phyloP scores from a whole-genome alignment of 768 basidiomycete genomes.

The Pisolithus sp. region DNA sequence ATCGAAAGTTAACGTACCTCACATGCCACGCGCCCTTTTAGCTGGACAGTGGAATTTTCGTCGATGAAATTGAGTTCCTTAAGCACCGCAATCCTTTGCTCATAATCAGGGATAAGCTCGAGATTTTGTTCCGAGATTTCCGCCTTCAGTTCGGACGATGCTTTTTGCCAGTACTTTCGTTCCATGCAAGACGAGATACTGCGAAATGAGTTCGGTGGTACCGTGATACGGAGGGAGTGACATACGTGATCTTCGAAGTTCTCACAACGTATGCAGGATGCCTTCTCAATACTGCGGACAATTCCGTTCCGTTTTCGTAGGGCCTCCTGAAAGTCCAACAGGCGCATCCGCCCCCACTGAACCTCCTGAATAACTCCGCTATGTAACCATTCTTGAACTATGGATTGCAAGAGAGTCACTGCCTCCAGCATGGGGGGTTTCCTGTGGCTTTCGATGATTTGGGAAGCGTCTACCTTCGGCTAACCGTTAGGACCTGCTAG shows the following conservation, averaged over 20 bases:
- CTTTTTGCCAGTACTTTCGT: constrained; percentile 68
- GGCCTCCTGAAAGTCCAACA: constrained; percentile 88
- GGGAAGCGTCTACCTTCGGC: constrained; percentile 59
- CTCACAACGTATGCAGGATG: constrained; percentile 52
- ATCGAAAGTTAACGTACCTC: constrained; percentile 49
- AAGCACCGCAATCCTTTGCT: constrained; percentile 86
- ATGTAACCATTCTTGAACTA: constrained; percentile 55
- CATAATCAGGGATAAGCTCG: constrained; percentile 94
- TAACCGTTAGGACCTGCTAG: neutral
- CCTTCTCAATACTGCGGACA: constrained; percentile 34
- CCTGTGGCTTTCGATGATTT: constrained; percentile 58
- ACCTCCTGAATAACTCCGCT: constrained; percentile 55
- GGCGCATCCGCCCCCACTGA: constrained; percentile 77
- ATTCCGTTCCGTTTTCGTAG: constrained; percentile 54
- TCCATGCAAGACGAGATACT: constrained; percentile 77
- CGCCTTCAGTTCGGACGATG: constrained; percentile 71
- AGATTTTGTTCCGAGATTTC: constrained; percentile 95
- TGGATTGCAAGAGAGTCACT: constrained; percentile 39
- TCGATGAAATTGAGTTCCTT: constrained; percentile 91
- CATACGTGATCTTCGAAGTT: constrained; percentile 75
- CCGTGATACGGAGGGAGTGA: constrained; percentile 7
- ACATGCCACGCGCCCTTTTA: constrained; percentile 97
- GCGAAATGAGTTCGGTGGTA: constrained; percentile 4
- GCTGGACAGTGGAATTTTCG: constrained; percentile 88
- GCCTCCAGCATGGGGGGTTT: constrained; percentile 59